Conservation (phyloP, 805 yeast genomes). For the Scheffersomyces stipitis region DNA sequence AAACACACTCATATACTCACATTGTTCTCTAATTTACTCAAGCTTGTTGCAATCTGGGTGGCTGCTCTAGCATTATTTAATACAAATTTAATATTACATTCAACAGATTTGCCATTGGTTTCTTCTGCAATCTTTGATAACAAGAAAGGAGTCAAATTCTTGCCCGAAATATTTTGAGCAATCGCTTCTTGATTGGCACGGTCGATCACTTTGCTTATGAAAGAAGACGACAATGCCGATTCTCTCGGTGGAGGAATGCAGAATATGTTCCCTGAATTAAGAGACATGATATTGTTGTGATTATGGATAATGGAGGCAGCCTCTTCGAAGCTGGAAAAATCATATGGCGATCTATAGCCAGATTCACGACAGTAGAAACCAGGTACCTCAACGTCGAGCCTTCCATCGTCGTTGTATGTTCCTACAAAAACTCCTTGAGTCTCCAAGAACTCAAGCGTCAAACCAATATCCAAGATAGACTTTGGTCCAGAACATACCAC, state of each 20-base stretch:
- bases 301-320: conserved; percentile 64
- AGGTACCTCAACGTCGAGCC: conserved; percentile 53
- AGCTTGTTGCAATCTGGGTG: conserved; percentile 60
- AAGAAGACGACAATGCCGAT: conserved; percentile 53
- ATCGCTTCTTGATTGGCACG: conserved; percentile 60
- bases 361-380: conserved; percentile 82
- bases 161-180: conserved; percentile 57
- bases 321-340: conserved; percentile 48
- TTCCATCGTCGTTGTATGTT: conserved; percentile 55
- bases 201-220: conserved; percentile 56
- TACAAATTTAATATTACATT: conserved; percentile 73
- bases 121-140: conserved; percentile 60
- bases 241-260: conserved; percentile 80
- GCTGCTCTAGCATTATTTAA: conserved; percentile 73
- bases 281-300: conserved; percentile 43
- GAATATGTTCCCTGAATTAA: conserved; percentile 69
- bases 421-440: conserved; percentile 89
- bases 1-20: conserved; percentile 10
- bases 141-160: conserved; percentile 76
- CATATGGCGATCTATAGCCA: conserved; percentile 69
- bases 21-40: conserved; percentile 35
- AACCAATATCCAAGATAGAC: conserved; percentile 73
- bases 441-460: conserved; percentile 83
- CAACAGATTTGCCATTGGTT: conserved; percentile 71
- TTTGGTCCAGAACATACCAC: conserved; percentile 95